phyloP scores from a whole-genome alignment of 768 basidiomycete species.

The Macrolepiota dolichaula region DNA sequence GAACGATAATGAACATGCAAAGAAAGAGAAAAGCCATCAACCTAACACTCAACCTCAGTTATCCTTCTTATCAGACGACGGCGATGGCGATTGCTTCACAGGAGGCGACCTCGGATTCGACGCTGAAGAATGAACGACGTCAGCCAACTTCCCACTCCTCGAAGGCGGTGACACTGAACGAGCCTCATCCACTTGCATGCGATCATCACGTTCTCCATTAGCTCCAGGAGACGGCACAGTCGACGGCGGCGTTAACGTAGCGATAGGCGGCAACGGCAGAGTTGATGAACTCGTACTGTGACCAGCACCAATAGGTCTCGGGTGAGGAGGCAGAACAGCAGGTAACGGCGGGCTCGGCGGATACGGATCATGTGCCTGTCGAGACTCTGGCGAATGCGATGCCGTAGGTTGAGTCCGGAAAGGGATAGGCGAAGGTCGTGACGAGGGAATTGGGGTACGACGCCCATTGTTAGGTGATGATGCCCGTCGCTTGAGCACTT shows the following conservation, averaged over 20 bases:
- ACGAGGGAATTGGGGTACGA: slow-evolving; percentile 55
- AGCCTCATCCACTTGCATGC: slow-evolving; percentile 53
- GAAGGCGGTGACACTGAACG: slow-evolving; percentile 49
- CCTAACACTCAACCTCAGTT: slow-evolving; percentile 11
- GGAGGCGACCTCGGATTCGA: slow-evolving; percentile 46
- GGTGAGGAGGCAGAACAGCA: slow-evolving; percentile 68
- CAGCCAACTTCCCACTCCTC: slow-evolving; percentile 45
- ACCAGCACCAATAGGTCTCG: slow-evolving; percentile 63
- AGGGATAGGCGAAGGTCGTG: slow-evolving; percentile 67
- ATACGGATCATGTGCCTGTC: slow-evolving; percentile 45
- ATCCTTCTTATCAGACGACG: slow-evolving; percentile 46
- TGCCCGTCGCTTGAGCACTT: slow-evolving; percentile 47
- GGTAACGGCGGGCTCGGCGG: slow-evolving; percentile 55
- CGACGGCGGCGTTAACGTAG: slow-evolving; percentile 62
- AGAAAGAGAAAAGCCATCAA: slow-evolving; percentile 8
- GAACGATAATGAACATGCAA: slow-evolving; percentile 8
- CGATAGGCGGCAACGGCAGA: slow-evolving; percentile 67
- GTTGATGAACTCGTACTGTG: slow-evolving; percentile 32
- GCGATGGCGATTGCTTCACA: slow-evolving; percentile 52
- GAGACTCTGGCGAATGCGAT: slow-evolving; percentile 67
- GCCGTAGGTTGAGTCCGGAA: slow-evolving; percentile 64
- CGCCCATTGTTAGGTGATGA: slow-evolving; percentile 46
- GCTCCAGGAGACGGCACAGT: slow-evolving; percentile 48
- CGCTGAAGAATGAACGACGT: slow-evolving; percentile 38
- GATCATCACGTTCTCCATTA: slow-evolving; percentile 44